Evolutionary conservation across 805 yeast genomes (phyloP).

Genomic region (Pichia rugopelliculosa): DNA sequence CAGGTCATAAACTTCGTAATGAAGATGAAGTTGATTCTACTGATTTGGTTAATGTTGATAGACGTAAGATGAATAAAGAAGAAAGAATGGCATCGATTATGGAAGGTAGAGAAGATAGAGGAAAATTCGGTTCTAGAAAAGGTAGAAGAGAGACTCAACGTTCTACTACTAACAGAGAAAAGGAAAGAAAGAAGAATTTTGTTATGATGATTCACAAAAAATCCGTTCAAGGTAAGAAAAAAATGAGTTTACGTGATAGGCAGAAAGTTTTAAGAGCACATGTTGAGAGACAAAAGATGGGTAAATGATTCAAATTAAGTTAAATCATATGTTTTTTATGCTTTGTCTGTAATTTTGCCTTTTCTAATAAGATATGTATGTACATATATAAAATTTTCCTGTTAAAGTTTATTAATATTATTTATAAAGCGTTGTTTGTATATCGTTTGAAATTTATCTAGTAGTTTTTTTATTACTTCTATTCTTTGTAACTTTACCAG

Average conservation of each 20-base stretch:
- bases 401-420: background rate
- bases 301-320: constrained; percentile 8
- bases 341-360: too few species aligned
- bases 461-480: constrained; percentile 2
- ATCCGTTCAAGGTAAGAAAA: constrained; percentile 90
- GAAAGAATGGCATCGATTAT: constrained; percentile 80
- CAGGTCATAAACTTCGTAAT: constrained; percentile 52
- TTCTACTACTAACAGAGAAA: constrained; percentile 92
- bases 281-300: constrained; percentile 79
- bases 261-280: constrained; percentile 84
- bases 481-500: background rate
- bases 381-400: background rate
- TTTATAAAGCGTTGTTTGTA: background rate
- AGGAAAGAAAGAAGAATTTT: constrained; percentile 96
- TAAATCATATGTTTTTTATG: too few species aligned
- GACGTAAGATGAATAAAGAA: constrained; percentile 80
- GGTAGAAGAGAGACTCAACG: constrained; percentile 72
- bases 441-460: background rate
- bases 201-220: constrained; percentile 97
- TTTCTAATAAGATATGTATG: background rate
- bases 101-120: constrained; percentile 93
- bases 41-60: constrained; percentile 66
- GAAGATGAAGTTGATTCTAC: constrained; percentile 85
- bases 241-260: constrained; percentile 82
- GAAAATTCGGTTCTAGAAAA: constrained; percentile 79